These are phyloP conservation scores for Eustoma russellianum DNA, from an alignment of 257 asterid genomes.

Conservation along the genomic window DNA sequence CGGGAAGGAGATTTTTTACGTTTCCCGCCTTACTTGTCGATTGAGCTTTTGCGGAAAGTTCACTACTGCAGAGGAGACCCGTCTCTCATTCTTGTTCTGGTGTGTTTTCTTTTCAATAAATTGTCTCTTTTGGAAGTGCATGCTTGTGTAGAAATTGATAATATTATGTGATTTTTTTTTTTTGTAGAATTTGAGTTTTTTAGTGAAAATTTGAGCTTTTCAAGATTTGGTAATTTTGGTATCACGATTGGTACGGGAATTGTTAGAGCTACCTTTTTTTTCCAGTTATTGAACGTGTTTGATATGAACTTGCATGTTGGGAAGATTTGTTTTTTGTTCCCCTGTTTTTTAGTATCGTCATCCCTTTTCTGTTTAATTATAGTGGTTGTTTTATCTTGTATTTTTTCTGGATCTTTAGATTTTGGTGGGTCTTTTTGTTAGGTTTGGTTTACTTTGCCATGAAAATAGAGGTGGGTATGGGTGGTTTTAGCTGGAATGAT, in stretches of 20 bases:
- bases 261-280: conserved; percentile 12
- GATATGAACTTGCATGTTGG: conserved; percentile 23
- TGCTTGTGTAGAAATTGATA: conserved; percentile 5
- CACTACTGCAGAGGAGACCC: conserved; percentile 10
- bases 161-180: not conserved
- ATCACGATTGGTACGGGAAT: conserved; percentile 13
- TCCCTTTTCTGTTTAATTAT: not conserved
- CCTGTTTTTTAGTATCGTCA: not conserved
- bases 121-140: not conserved
- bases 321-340: not conserved
- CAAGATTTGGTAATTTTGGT: not conserved
- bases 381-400: conserved; percentile 6
- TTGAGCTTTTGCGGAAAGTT: conserved; percentile 5
- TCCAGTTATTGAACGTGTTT: conserved; percentile 12
- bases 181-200: not conserved
- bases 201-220: conserved; percentile 47
- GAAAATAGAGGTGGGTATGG: conserved; percentile 46
- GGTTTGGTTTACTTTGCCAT: conserved; percentile 10
- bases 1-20: not conserved
- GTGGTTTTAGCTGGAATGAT: conserved; percentile 49
- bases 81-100: conserved; percentile 20
- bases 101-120: conserved; percentile 16
- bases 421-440: conserved; percentile 4
- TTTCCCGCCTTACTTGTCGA: conserved; percentile 6
- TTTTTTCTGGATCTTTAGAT: conserved; percentile 9